Evolutionary conservation across 1,284 basidiomycete species (phyloP).

Genomic region (Malassezia dermatis): DNA sequence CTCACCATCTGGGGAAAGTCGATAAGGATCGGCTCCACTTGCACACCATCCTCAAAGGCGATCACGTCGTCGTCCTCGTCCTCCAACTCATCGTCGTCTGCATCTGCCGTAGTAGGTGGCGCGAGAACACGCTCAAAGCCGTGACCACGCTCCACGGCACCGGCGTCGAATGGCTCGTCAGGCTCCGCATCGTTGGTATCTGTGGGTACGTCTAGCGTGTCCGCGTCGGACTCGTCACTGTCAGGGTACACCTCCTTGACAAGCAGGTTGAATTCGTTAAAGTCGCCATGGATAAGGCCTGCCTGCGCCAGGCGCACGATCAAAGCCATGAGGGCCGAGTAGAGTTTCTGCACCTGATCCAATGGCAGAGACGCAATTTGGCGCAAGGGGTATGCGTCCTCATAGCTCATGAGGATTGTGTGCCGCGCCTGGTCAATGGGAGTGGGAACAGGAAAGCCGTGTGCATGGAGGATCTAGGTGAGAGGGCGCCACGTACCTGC

Average conservation of each 20-base stretch:
- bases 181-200: conserved; percentile 18
- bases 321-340: conserved; percentile 85
- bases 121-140: conserved; percentile 34
- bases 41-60: conserved; percentile 64
- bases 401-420: conserved; percentile 87
- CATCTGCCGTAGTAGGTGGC: background rate
- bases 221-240: conserved; percentile 5
- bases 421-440: conserved; percentile 92
- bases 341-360: conserved; percentile 65
- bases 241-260: conserved; percentile 54
- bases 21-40: conserved; percentile 74
- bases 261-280: conserved; percentile 98
- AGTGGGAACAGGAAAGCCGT: conserved; percentile 82
- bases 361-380: conserved; percentile 73
- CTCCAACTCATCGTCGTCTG: conserved; percentile 21
- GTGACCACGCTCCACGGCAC: conserved; percentile 30
- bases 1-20: conserved; percentile 99
- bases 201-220: background rate
- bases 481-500: conserved; percentile 58
- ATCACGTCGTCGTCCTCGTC: conserved; percentile 41
- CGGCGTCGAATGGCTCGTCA: conserved; percentile 12
- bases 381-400: conserved; percentile 92
- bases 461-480: conserved; percentile 78
- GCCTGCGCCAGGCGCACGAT: conserved; percentile 86
- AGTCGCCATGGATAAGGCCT: conserved; percentile 95